Evolutionary conservation across 331 rosid species (phyloP), one percentile per base, ranked within the genome.

Genomic region (Quercus phellos): DNA sequence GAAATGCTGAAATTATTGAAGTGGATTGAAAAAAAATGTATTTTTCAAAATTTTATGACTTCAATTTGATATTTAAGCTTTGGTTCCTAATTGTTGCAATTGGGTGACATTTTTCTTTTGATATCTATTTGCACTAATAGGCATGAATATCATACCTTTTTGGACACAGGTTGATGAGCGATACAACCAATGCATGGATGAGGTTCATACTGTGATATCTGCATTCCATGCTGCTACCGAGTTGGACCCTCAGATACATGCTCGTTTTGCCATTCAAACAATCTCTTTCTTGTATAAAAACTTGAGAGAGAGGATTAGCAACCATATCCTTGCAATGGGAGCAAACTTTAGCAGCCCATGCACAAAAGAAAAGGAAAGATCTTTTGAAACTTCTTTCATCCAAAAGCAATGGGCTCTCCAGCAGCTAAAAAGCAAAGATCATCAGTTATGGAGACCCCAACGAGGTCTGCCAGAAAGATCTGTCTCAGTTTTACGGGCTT

Each of bases 381-480:
- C 87, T n/a, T 69, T 86, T 38, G 96, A 90, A 74, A 73, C 90
- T 14, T 79, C 84, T 34, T 85, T 87, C 81, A 80, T 90, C 29
- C 88, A 85, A 64, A 88, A 88, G 80, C 93, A 93, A 24, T 84
- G 92, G 96, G 94, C 89, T 72, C 86, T 90, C 29, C 91, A 93
- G 86, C 94, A 93, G 83, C 80, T 88, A 26, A 88, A 89, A 74
- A 89, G 86, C 78, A 93, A 93, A 74, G 94, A 90, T 24, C 87
- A 87, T 67, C 96, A 87, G 14, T 63, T 90, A 70, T 90, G 96
- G 97, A 86, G 97, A 75, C 96, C 97, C 6, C 97, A 92, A 79
- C 86, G 97, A 78, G 97, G 97, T 55, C 88, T 90, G 84, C 97
- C 97, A 0, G 97, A 92, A 69, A 88, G 89, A 84, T 92, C 97